Conservation (phyloP, 139 green algal species). For the Auxenochlorella pyrenoidosa region DNA sequence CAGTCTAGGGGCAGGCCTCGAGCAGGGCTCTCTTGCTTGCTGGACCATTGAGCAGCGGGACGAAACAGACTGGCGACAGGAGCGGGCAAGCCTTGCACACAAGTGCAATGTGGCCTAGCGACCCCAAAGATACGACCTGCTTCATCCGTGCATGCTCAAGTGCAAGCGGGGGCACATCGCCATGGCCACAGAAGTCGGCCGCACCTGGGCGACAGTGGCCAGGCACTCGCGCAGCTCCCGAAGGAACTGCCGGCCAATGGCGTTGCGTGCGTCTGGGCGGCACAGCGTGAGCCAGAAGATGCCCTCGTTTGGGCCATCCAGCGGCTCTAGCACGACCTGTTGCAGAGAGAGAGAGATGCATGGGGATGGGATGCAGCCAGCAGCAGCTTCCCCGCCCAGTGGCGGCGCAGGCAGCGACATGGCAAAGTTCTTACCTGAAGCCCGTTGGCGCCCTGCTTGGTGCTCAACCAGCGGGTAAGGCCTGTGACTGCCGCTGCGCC, state of each 20-base stretch:
- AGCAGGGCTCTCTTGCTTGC: too few relatives aligned
- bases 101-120: neutral
- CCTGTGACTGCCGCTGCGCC: neutral
- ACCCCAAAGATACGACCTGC: too few relatives aligned
- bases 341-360: neutral
- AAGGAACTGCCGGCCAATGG: slow-evolving; percentile 73
- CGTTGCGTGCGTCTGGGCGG: slow-evolving; percentile 72
- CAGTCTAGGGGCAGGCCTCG: too few relatives aligned
- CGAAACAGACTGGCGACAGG: too few relatives aligned
- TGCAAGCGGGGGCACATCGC: neutral
- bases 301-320: slow-evolving; percentile 64
- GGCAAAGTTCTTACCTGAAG: neutral
- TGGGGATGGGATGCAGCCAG: neutral
- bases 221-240: slow-evolving; percentile 69
- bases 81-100: neutral
- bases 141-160: too few relatives aligned
- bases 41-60: too few relatives aligned
- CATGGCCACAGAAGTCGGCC: neutral
- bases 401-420: neutral
- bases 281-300: slow-evolving; percentile 73
- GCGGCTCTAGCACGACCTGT: slow-evolving; percentile 68
- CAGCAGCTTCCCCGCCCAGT: neutral
- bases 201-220: slow-evolving; percentile 54
- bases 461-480: neutral
- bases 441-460: neutral